A percentile compares a stretch with the other conserved stretches of the same genome.
phyloP scores from a whole-genome alignment of 768 basidiomycete species.

The Trametes sanguinea region DNA sequence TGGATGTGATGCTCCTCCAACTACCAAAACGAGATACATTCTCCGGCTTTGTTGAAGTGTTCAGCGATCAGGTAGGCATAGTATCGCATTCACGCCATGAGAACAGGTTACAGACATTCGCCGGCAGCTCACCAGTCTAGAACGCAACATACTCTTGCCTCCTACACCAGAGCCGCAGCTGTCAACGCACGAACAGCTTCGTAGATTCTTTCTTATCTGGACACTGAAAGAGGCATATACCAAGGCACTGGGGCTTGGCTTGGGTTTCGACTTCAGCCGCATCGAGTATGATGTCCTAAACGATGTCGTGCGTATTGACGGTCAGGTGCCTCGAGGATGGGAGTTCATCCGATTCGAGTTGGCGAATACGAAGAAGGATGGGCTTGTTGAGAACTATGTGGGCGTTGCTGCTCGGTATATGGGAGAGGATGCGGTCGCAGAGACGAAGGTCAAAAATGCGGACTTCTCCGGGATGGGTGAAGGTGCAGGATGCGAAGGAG shows the following conservation, averaged over 20 bases:
- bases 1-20: conserved; percentile 81
- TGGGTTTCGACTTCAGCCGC: conserved; percentile 79
- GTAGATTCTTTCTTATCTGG: conserved; percentile 81
- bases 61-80: conserved; percentile 61
- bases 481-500: conserved; percentile 22
- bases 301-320: conserved; percentile 61
- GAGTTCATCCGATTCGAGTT: conserved; percentile 64
- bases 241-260: conserved; percentile 81
- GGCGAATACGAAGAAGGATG: conserved; percentile 21
- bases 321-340: conserved; percentile 59
- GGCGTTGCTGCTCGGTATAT: conserved; percentile 66
- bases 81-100: no score
- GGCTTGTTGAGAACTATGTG: conserved; percentile 56
- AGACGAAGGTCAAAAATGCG: conserved; percentile 15
- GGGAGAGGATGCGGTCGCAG: conserved; percentile 40
- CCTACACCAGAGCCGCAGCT: conserved; percentile 37
- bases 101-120: neutral
- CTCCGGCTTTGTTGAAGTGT: conserved; percentile 58
- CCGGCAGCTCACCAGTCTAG: conserved; percentile 43
- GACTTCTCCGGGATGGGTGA: conserved; percentile 23
- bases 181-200: conserved; percentile 52
- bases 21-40: conserved; percentile 61
- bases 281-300: conserved; percentile 66
- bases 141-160: conserved; percentile 36
- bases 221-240: conserved; percentile 92